These are phyloP conservation scores for Ziziphus jujuba DNA, from an alignment of 306 rosid genomes.

Conservation along the genomic window DNA sequence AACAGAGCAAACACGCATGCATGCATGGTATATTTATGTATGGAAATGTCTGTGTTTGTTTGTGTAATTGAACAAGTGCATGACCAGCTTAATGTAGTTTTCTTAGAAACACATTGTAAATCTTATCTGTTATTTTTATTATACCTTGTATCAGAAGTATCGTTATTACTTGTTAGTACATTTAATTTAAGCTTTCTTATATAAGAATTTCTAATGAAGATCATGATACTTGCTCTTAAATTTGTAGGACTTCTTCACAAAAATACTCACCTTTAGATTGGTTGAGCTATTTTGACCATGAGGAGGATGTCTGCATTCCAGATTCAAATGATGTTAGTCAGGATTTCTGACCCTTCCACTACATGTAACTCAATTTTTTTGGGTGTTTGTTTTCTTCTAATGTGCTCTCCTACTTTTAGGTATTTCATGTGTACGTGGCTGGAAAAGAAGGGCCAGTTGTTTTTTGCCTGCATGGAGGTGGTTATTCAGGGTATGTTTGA, in stretches of 20 bases:
- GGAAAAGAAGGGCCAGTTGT: slow-evolving; percentile 97
- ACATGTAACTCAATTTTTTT: slow-evolving; percentile 8
- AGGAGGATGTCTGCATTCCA: slow-evolving; percentile 65
- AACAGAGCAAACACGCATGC: too few relatives aligned
- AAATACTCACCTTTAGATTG: slow-evolving; percentile 72
- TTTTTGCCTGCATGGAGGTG: slow-evolving; percentile 95
- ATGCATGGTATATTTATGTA: too few relatives aligned
- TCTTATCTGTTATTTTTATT: too few relatives aligned
- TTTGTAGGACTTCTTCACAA: slow-evolving; percentile 54
- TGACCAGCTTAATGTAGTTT: too few relatives aligned
- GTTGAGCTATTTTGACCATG: slow-evolving; percentile 65
- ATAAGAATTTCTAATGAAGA: too few relatives aligned
- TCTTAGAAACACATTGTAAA: too few relatives aligned
- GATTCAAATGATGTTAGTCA: slow-evolving; percentile 63
- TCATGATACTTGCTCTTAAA: neutral
- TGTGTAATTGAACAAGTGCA: too few relatives aligned
- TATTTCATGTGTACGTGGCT: slow-evolving; percentile 87
- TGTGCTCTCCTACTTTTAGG: slow-evolving; percentile 47
- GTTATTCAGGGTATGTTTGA: slow-evolving; percentile 78
- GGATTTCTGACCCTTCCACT: neutral
- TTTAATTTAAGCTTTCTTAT: too few relatives aligned
- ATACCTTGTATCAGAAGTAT: too few relatives aligned
- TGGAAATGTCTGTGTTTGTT: too few relatives aligned
- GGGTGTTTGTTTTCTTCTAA: slow-evolving; percentile 1
- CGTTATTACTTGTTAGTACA: too few relatives aligned